A percentile compares a stretch with the other conserved stretches of the same genome.
Conservation (phyloP, 139 green algal species). For the Chlorella vulgaris region DNA sequence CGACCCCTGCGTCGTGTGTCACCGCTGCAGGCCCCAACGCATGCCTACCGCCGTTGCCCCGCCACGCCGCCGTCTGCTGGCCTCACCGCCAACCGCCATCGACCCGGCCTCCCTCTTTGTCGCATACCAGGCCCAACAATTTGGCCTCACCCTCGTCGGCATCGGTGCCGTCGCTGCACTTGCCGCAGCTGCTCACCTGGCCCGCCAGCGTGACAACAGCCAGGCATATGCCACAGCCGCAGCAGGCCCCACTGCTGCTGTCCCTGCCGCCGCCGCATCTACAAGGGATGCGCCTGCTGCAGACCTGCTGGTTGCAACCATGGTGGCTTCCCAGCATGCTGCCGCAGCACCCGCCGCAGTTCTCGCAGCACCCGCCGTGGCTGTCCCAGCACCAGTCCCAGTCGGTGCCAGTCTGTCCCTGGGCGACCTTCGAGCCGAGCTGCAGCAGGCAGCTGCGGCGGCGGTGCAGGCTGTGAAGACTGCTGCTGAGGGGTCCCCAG, state of each 20-base stretch:
- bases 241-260: not conserved
- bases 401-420: not conserved
- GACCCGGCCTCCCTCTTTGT: not conserved
- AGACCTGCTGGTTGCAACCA: not conserved
- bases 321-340: not conserved
- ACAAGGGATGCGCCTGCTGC: not conserved
- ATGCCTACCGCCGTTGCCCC: not conserved
- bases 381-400: not conserved
- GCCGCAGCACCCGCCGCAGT: not conserved
- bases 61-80: not conserved
- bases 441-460: not conserved
- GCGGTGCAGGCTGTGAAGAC: conserved; percentile 6
- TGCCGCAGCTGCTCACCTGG: not conserved
- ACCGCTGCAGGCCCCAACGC: not conserved
- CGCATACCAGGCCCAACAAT: conserved; percentile 10
- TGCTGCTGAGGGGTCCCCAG: not conserved
- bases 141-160: conserved; percentile 10
- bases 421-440: not conserved
- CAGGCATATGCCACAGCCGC: not conserved
- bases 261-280: not conserved
- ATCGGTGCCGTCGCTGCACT: not conserved
- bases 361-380: not conserved
- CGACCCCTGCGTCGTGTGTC: no score
- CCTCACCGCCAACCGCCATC: not conserved
- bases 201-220: not conserved